phyloP scores from a whole-genome alignment of 208 protist genomes.

The Crithidia expoeki region DNA sequence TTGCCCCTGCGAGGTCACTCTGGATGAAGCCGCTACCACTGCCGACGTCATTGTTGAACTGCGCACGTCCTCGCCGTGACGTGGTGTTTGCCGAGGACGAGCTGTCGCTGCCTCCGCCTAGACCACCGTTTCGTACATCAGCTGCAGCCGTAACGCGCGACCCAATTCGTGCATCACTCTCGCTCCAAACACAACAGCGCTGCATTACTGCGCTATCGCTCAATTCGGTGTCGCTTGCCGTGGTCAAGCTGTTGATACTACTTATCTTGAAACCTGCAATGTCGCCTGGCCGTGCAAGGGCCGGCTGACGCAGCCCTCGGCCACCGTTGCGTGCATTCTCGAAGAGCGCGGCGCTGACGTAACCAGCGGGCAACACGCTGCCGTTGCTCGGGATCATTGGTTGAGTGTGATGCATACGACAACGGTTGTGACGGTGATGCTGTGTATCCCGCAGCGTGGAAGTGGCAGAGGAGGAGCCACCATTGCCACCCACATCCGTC shows the following conservation, averaged over 20 bases:
- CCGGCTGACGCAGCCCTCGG: conserved; percentile 17
- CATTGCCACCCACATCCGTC: conserved; percentile 19
- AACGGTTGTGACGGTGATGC: not conserved
- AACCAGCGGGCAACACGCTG: conserved; percentile 28
- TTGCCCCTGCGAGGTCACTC: not conserved
- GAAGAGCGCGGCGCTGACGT: conserved; percentile 31
- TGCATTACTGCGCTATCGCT: not conserved
- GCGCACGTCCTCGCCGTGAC: not conserved
- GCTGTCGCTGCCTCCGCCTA: conserved; percentile 7
- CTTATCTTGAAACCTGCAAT: not conserved
- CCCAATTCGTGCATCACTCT: no score
- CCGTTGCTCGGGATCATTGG: conserved; percentile 14
- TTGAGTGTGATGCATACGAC: not conserved
- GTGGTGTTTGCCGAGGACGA: not conserved
- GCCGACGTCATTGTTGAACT: not conserved
- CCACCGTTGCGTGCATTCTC: conserved; percentile 24
- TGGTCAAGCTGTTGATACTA: not conserved
- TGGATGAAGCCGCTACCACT: not conserved
- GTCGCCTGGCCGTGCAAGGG: conserved; percentile 13
- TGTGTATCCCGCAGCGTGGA: not conserved
- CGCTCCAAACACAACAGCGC: no score
- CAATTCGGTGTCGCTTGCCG: conserved; percentile 29
- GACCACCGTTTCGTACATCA: not conserved
- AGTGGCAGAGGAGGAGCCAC: conserved; percentile 4
- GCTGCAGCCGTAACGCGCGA: not conserved